Base-by-base conservation (phyloP, 306 rosid species). In the Sphenostylis stenocarpa region DNA sequence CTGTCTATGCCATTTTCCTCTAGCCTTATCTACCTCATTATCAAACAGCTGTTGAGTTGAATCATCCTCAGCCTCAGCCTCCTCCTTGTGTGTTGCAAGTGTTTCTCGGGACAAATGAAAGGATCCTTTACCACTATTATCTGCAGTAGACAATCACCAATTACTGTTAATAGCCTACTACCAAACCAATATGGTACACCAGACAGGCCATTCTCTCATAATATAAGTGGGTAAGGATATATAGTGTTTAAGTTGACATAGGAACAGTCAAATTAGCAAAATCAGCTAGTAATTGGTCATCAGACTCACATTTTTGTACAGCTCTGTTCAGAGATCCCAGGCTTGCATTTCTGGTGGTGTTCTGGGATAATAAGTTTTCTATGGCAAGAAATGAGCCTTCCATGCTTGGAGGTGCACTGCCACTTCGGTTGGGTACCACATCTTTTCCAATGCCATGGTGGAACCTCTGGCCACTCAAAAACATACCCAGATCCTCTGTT, bases 341-440 rank as follows among this genome's bases (percentile, higher is more conserved):
- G 75, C 87, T 88, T 63, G 79, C 80, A 68, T 73, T 78, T n/a
- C 72, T 53, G 75, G 72, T 64, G 7, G 72, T 49, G 81, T 77
- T 81, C 82, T 71, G 90, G 49, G 87, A 80, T 51, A 90, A 55
- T 9, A 86, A 73, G 69, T 82, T 86, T 69, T 86, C 76, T 29
- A 86, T 83, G 70, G 94, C 88, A 28, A 86, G 67, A 84, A 90
- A 81, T 5, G 96, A 90, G 31, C 96, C 92, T 76, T 88, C 96
- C 84, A 90, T 90, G 80, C 87, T 88, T 45, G 96, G 96, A 77
- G 96, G 96, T 56, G 96, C 96, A 74, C 96, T 90, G 63, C 92
- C 96, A 83, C 96, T 90, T 43, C 96, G 87, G 68, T 83, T 84
- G 69, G 96, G 92, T n/a, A 84, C 75, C 21, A 23, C 87, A 71